These are phyloP conservation scores for Flaveria robusta DNA, from an alignment of 129 eudicot species.

Conservation along the genomic window DNA sequence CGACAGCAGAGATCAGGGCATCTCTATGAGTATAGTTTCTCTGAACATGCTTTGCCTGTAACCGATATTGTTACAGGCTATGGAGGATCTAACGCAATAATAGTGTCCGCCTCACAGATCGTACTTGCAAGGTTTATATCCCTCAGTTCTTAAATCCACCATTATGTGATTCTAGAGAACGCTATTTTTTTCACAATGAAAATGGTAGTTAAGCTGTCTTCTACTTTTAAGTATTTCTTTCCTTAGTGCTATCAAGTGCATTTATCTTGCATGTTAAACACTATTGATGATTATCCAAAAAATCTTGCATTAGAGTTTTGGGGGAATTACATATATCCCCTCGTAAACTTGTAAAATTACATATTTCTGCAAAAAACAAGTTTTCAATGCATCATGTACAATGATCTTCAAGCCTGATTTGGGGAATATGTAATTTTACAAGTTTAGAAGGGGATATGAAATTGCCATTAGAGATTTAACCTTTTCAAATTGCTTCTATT, in stretches of 20 bases:
- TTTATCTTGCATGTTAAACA: slow-evolving; percentile 5
- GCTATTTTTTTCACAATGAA: not conserved
- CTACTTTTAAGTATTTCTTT: not conserved
- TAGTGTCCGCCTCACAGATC: slow-evolving; percentile 81
- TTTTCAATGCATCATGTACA: too few relatives aligned
- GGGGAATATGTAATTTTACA: too few relatives aligned
- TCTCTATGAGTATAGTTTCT: slow-evolving; percentile 78
- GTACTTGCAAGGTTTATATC: slow-evolving; percentile 82
- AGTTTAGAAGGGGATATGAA: too few relatives aligned
- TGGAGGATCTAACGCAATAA: slow-evolving; percentile 85
- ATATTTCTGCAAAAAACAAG: too few relatives aligned
- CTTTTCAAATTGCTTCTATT: not conserved
- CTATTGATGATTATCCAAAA: not conserved
- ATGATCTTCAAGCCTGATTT: too few relatives aligned
- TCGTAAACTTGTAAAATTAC: too few relatives aligned
- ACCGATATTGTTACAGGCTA: slow-evolving; percentile 75
- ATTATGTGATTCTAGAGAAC: not conserved
- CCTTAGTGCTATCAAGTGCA: not conserved
- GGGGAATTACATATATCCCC: too few relatives aligned
- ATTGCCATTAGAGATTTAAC: not conserved
- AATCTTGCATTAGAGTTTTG: not conserved
- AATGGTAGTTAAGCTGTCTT: slow-evolving; percentile 13
- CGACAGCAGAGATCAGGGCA: slow-evolving; percentile 64
- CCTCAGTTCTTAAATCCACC: not conserved
- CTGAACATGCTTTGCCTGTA: slow-evolving; percentile 73